These are phyloP conservation scores for Verruconis gallopava DNA, from an alignment of 2,329 filamentous ascomycete genomes.

Conservation along the genomic window DNA sequence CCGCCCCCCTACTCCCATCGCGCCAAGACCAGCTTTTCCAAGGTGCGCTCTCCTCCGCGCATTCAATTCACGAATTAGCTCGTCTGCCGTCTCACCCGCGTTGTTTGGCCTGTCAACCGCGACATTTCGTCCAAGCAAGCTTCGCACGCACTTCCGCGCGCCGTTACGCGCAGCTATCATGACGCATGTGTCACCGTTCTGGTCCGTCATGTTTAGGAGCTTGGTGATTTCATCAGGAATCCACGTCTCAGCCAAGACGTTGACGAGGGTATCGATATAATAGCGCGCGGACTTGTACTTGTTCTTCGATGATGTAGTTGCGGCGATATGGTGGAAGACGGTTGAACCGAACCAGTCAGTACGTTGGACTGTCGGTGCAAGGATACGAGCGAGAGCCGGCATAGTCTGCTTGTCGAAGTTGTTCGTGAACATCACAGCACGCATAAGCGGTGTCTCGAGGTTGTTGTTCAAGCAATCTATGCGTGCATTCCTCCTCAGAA, in stretches of 20 bases:
- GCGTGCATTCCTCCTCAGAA: conserved; percentile 68
- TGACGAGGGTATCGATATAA: conserved; percentile 83
- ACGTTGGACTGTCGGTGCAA: conserved; percentile 68
- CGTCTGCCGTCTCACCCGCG: conserved; percentile 70
- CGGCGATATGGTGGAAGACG: conserved; percentile 87
- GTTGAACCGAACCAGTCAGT: conserved; percentile 73
- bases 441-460: conserved; percentile 82
- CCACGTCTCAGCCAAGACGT: conserved; percentile 68
- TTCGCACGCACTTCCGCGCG: conserved; percentile 61
- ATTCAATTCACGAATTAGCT: conserved; percentile 65
- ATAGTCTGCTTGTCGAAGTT: conserved; percentile 91
- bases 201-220: conserved; percentile 70
- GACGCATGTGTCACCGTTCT: conserved; percentile 82
- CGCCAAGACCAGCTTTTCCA: conserved; percentile 27
- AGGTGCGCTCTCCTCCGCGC: conserved; percentile 47
- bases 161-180: conserved; percentile 75
- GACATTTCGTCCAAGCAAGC: conserved; percentile 63
- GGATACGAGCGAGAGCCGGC: conserved; percentile 66
- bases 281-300: conserved; percentile 85
- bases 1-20: too few relatives aligned
- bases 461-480: conserved; percentile 51
- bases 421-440: conserved; percentile 90
- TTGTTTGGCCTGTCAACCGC: conserved; percentile 71
- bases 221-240: conserved; percentile 64
- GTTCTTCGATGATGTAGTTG: conserved; percentile 71